Base-by-base conservation (phyloP, 2,329 filamentous ascomycete genomes). In the Emergomyces orientalis region DNA sequence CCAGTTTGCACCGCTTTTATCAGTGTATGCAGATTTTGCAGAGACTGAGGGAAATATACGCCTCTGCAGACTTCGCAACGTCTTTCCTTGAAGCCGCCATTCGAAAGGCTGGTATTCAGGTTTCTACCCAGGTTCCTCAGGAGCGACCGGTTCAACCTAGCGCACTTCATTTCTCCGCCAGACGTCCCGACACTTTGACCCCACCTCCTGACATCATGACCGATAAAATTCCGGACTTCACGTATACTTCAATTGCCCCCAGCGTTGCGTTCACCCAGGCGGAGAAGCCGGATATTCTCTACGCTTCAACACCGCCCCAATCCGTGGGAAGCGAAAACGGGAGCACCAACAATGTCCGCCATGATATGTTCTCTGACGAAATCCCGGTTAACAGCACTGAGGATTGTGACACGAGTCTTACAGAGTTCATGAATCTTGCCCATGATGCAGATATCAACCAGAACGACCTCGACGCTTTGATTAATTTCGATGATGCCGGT, bases 1-100 rank as follows among this genome's bases (percentile, higher is more conserved):
- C 84, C 51, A 91, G 90, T 56, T 83, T 91, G 30, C 84, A 87
- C 63, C 90, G 91, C 25, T 96, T 96, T 78, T 88, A 88, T 69
- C 88, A 91, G 73, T 97, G 93, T 77, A 96, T 97, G 90, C 84
- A 87, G 56, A 91, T 96, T 64, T 89, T 97, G 81, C 87, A 91
- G 73, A 88, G 88, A 66, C 82, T 97, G 22, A 86, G 91, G 45
- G 91, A 96, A 71, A 90, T 91, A 37, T 97, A 97, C 71, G 87
- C 91, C 0, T 91, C 92, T 0, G 93, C 93, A n/a, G 92, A 97
- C 74, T 96, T 94, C 70, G 91, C 91, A n/a, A 93, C 90, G 0
- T 90, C 90, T 2, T 97, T 97, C 78, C 82, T 97, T n/a, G 90
- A 96, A 72, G 91, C 91, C 1, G 91, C 91, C 0, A 88, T 96